A percentile compares a stretch with the other conserved stretches of the same genome.
These are phyloP conservation scores for Harrya chromipes DNA, from an alignment of 768 basidiomycete species.

Conservation along the genomic window DNA sequence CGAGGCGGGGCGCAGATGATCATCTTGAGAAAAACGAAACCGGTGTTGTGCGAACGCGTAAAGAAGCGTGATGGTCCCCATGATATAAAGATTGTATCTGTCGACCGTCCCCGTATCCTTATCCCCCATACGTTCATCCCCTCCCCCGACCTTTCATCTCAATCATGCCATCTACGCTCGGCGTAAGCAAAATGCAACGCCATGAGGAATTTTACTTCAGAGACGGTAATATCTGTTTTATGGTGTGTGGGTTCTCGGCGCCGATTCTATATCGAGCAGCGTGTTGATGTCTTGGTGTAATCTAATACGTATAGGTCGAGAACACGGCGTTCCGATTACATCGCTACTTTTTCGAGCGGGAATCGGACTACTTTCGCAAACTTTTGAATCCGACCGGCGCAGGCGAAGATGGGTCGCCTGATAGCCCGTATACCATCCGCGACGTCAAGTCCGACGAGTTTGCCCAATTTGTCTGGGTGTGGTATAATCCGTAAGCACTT, in stretches of 20 bases:
- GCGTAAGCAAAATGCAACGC: conserved; percentile 19
- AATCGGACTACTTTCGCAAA: conserved; percentile 30
- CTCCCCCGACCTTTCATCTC: not conserved
- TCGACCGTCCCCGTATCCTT: not conserved
- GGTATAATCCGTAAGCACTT: conserved; percentile 42
- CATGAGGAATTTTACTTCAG: conserved; percentile 47
- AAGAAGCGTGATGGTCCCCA: not conserved
- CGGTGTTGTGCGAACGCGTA: not conserved
- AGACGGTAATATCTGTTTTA: conserved; percentile 51
- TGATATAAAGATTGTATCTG: conserved; percentile 14
- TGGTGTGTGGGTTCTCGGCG: conserved; percentile 37
- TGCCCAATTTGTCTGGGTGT: conserved; percentile 48
- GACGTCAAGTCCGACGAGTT: conserved; percentile 40
- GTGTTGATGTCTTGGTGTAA: not conserved
- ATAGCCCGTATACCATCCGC: conserved; percentile 8
- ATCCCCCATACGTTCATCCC: not conserved
- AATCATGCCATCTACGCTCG: not conserved
- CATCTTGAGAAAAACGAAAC: conserved; percentile 13
- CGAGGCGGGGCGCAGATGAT: conserved; percentile 6
- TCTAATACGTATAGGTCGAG: conserved; percentile 29
- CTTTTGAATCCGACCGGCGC: conserved; percentile 17
- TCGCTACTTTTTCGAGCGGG: conserved; percentile 35
- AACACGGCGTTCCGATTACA: conserved; percentile 33
- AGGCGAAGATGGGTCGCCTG: not conserved
- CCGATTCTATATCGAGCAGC: not conserved